These are phyloP conservation scores for Pterula multifida DNA, from an alignment of 1,284 basidiomycete genomes.

Conservation along the genomic window DNA sequence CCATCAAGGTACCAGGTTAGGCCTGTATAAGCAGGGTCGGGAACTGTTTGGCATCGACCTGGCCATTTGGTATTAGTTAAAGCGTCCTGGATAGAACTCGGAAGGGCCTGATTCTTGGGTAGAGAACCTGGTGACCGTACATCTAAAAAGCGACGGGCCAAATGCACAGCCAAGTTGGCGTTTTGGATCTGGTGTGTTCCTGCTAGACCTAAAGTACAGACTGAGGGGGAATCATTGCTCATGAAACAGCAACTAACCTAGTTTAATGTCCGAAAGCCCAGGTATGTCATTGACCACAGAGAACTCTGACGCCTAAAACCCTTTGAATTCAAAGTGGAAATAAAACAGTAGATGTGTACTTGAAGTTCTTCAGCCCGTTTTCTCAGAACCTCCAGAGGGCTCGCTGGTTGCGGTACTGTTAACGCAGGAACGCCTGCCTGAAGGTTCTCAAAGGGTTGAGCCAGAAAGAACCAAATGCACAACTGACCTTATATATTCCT, in stretches of 20 bases:
- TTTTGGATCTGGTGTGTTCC: constrained; percentile 89
- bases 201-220: constrained; percentile 50
- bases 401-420: constrained; percentile 65
- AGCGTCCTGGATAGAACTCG: constrained; percentile 46
- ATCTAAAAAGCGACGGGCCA: constrained; percentile 60
- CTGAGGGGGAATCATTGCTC: background rate
- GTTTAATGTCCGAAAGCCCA: constrained; percentile 39
- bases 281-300: constrained; percentile 37
- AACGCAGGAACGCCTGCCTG: constrained; percentile 79
- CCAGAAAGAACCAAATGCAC: constrained; percentile 3
- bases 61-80: constrained; percentile 80
- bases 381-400: constrained; percentile 57
- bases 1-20: constrained; percentile 90
- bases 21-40: constrained; percentile 35
- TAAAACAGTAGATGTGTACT: constrained; percentile 21
- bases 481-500: constrained; percentile 83
- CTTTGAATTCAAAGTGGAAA: constrained; percentile 2
- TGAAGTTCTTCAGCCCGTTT: constrained; percentile 56
- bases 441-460: constrained; percentile 4
- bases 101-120: constrained; percentile 24
- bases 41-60: constrained; percentile 87
- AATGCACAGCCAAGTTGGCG: constrained; percentile 75
- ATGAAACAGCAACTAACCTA: constrained; percentile 36
- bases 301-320: constrained; percentile 49
- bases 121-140: constrained; percentile 19